Base-by-base conservation (phyloP, 2,329 filamentous ascomycete species). In the Colletotrichum gloeosporioides region DNA sequence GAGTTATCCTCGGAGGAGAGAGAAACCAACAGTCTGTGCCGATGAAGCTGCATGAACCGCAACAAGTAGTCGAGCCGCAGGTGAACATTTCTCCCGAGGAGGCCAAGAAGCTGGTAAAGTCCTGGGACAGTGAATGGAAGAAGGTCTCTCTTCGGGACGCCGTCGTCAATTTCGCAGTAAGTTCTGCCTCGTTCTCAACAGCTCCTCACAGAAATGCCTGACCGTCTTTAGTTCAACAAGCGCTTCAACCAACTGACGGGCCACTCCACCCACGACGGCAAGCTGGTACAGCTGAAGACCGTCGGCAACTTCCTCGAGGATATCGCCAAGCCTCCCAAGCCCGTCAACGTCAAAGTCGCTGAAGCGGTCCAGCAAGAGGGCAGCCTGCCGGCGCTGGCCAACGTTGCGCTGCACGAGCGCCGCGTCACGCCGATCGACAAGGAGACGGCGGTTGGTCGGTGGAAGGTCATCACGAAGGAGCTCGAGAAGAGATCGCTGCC, bases 181-280 rank as follows among this genome's bases (percentile, higher is more conserved):
- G 93, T 89, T 25, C 16, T 76, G 9, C 6, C 31, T 3, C 44
- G 10, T 13, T 18, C n/a, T 16, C 16, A 39, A 16, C 7, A 12
- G 13, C 9, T 29, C 64, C 10, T 4, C 72, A 61, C 61, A 31
- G 27, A 25, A 7, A 10, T 64, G 16, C 10, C 22, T 69, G 22
- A n/a, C 53, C n/a, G 16, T 36, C 39, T n/a, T n/a, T 22, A 98
- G 96, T 89, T 97, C 78, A 87, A 93, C 81, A 98, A 98, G 86
- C 93, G 95, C 75, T 87, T 96, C 77, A 92, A 94, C 83, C 94
- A 97, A 83, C 89, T 98, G 76, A 96, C 94, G n/a, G 95, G 95
- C 77, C 91, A 93, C 77, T 90, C 92, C 75, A 88, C 98, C 78
- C 89, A 94, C 18, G 96, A 98, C 84, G 88, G 91, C 63, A 89